A percentile compares a stretch with the other conserved stretches of the same genome.
Conservation (phyloP, 2,329 filamentous ascomycete species). For the Clathrospora elynae region DNA sequence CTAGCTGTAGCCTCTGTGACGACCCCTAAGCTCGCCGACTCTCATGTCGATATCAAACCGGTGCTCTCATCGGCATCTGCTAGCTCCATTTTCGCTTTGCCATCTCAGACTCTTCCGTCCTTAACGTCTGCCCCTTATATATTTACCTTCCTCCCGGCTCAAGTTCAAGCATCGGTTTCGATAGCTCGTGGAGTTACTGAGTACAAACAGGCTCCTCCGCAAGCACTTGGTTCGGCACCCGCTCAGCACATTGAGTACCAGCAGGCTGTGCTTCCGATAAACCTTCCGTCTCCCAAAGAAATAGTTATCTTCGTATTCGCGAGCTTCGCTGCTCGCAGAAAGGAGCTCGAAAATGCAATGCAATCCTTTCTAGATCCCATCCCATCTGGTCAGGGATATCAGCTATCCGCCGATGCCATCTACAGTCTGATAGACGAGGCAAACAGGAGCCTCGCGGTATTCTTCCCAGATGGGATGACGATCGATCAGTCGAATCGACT, state of each 20-base stretch:
- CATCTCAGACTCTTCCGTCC: too few species aligned
- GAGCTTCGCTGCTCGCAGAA: background rate
- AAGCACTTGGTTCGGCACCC: background rate
- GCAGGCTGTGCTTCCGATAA: background rate
- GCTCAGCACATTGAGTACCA: background rate
- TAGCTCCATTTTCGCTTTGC: too few species aligned
- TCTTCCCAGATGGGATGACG: conserved; percentile 3
- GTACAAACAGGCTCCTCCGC: background rate
- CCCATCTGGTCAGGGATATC: background rate
- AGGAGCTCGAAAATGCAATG: conserved; percentile 1
- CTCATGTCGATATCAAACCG: background rate
- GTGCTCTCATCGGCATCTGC: background rate
- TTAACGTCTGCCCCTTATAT: too few species aligned
- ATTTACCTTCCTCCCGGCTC: too few species aligned
- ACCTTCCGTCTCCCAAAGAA: background rate
- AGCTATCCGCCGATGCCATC: background rate
- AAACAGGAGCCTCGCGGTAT: background rate
- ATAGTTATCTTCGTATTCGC: background rate
- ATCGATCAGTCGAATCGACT: background rate
- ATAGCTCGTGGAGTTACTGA: too few species aligned
- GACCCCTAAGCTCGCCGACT: conserved; percentile 1
- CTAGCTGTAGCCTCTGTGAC: background rate
- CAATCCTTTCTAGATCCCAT: background rate
- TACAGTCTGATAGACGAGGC: background rate
- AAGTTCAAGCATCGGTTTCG: too few species aligned